Evolutionary conservation across 2,329 filamentous ascomycete genomes (phyloP), one percentile per base, ranked within the genome.

Genomic region (Epichloe brachyelytri): DNA sequence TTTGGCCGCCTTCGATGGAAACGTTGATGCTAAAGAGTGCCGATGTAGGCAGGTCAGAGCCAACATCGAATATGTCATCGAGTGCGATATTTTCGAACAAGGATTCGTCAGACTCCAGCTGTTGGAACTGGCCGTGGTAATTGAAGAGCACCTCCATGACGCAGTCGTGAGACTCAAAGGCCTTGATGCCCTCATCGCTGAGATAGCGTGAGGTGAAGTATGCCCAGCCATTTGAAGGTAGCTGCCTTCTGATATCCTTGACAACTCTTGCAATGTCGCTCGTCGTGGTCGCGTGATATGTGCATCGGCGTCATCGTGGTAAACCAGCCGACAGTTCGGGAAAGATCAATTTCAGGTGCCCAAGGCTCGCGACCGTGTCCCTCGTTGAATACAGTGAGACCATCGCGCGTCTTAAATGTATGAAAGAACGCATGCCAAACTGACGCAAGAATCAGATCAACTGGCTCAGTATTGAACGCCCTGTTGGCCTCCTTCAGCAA

Each of bases 301-400:
- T 50, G 36, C 15, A 50, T 46, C 22, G 49, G 49, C 2, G 49
- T 59, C 30, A 69, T 56, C 1, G 62, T 64, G 1, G 67, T 68
- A 51, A 69, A 69, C 67, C 67, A 69, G 6, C 67, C 68, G 1
- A 69, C 64, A 1, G 66, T 69, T 19, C 59, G 47, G 6, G 64
- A 61, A 2, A 66, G 48, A 49, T 69, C 63, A 10, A 65, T 52
- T 3, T 44, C 22, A 4, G 55, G 39, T 40, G 59, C 55, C 61
- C 60, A 64, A 0, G 62, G 51, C 38, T 69, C 65, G n/a, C 67
- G 60, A 4, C 65, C 52, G 22, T 54, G 52, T 14, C 52, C 50
- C 19, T 54, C 52, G 17, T 44, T 48, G 19, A 50, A 54, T 62
- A 52, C 67, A 63, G 22, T 62, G 60, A 65, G 30, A 66, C 57